Percentiles rank a stretch among this genome's conserved stretches.
phyloP scores from a whole-genome alignment of 148 eudicot species.

The Chenopodium suecicum region DNA sequence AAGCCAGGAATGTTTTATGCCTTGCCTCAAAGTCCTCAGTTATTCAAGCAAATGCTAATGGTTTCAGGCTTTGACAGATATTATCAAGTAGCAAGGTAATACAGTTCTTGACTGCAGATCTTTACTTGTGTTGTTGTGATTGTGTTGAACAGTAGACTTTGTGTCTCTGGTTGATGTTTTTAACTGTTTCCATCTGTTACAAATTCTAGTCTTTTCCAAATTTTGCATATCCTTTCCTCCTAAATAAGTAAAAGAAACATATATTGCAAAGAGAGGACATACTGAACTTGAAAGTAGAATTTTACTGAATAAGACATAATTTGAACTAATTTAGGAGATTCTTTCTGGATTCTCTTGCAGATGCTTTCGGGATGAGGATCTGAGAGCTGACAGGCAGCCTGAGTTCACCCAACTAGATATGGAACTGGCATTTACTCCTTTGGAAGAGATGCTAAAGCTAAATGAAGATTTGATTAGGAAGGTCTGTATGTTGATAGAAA shows the following conservation, averaged over 20 bases:
- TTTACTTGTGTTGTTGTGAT: background rate
- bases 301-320: background rate
- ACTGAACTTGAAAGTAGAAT: background rate
- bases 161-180: background rate
- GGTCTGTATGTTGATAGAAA: conserved; percentile 40
- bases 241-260: background rate
- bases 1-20: conserved; percentile 99
- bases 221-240: background rate
- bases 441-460: conserved; percentile 88
- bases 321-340: background rate
- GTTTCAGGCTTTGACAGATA: conserved; percentile 89
- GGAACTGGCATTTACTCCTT: conserved; percentile 91
- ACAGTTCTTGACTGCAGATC: background rate
- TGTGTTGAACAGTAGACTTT: background rate
- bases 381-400: conserved; percentile 98
- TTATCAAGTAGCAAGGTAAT: conserved; percentile 93
- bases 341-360: conserved; percentile 37
- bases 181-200: background rate
- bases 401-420: conserved; percentile 96
- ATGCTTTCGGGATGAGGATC: conserved; percentile 97
- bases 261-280: too few species aligned
- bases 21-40: conserved; percentile 97
- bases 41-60: conserved; percentile 99
- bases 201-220: background rate
- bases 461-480: conserved; percentile 96